phyloP scores from a whole-genome alignment of 2,329 filamentous ascomycete genomes.

The Aspergillus sp. region DNA sequence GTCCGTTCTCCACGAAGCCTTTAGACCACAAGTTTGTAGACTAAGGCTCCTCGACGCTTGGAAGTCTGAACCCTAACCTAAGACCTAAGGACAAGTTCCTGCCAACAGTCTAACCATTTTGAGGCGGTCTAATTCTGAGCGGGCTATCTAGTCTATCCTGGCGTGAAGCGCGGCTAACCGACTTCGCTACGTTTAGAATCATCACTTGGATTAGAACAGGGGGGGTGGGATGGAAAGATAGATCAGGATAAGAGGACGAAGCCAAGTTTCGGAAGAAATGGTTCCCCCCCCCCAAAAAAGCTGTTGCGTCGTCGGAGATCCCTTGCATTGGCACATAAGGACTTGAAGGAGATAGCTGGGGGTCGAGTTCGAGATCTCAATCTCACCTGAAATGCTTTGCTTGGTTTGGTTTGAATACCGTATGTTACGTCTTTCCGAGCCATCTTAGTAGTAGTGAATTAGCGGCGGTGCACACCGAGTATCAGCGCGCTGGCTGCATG shows the following conservation, averaged over 20 bases:
- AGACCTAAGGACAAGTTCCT: conserved; percentile 8
- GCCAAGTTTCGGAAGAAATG: background rate
- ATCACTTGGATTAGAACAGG: background rate
- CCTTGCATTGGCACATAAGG: conserved; percentile 2
- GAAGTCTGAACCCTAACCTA: conserved; percentile 11
- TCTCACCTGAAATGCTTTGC: conserved; percentile 10
- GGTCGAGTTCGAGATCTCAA: conserved; percentile 3
- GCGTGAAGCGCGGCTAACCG: conserved; percentile 8
- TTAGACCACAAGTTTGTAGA: conserved; percentile 7
- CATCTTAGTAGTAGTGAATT: background rate
- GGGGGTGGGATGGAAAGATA: too few relatives aligned
- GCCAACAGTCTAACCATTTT: background rate
- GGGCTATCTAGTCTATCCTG: background rate
- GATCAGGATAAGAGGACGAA: background rate
- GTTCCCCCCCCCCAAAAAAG: background rate
- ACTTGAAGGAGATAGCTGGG: background rate
- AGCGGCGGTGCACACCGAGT: conserved; percentile 1
- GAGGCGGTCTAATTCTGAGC: background rate
- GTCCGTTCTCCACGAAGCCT: conserved; percentile 19
- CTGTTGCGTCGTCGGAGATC: conserved; percentile 1
- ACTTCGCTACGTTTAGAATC: background rate
- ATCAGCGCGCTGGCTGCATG: conserved; percentile 6
- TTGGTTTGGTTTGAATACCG: conserved; percentile 5
- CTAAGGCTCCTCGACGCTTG: conserved; percentile 7
- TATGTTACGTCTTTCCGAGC: background rate